These are phyloP conservation scores for Kodamaea fungicola DNA, from an alignment of 1,139 yeast genomes.

Conservation along the genomic window DNA sequence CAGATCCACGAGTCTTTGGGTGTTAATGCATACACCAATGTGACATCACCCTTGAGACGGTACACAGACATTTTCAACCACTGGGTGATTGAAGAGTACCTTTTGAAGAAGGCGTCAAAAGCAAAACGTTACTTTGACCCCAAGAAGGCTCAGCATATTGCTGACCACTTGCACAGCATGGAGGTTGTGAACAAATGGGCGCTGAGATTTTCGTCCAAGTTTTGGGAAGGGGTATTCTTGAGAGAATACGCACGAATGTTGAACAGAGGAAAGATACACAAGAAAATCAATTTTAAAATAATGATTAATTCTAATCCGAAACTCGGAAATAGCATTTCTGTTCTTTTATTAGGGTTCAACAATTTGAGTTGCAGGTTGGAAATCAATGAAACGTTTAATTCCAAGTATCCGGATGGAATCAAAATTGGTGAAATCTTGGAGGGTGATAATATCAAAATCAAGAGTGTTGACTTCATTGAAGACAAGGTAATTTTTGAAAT, in stretches of 20 bases:
- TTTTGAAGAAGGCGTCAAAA: conserved; percentile 10
- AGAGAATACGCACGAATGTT: conserved; percentile 23
- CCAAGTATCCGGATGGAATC: conserved; percentile 16
- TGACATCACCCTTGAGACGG: conserved; percentile 88
- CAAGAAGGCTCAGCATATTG: conserved; percentile 16
- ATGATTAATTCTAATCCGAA: conserved; percentile 27
- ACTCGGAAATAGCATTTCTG: conserved; percentile 22
- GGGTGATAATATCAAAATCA: conserved; percentile 17
- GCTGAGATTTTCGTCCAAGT: conserved; percentile 25
- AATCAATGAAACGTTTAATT: conserved; percentile 17
- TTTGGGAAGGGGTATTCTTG: conserved; percentile 41
- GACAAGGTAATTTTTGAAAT: conserved; percentile 18
- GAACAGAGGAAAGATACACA: conserved; percentile 12
- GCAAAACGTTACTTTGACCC: conserved; percentile 2
- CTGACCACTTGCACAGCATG: conserved; percentile 29
- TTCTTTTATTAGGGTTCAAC: conserved; percentile 26
- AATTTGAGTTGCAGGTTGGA: conserved; percentile 24
- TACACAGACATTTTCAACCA: conserved; percentile 81
- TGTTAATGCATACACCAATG: conserved; percentile 59
- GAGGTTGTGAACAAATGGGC: conserved; percentile 26
- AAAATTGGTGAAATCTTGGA: conserved; percentile 23
- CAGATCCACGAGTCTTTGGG: conserved; percentile 64
- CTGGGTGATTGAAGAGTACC: conserved; percentile 40
- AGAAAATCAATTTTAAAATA: conserved; percentile 23
- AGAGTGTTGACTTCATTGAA: conserved; percentile 32